phyloP scores from a whole-genome alignment of 2,329 filamentous ascomycete species.

The Chaetomium strumarium region DNA sequence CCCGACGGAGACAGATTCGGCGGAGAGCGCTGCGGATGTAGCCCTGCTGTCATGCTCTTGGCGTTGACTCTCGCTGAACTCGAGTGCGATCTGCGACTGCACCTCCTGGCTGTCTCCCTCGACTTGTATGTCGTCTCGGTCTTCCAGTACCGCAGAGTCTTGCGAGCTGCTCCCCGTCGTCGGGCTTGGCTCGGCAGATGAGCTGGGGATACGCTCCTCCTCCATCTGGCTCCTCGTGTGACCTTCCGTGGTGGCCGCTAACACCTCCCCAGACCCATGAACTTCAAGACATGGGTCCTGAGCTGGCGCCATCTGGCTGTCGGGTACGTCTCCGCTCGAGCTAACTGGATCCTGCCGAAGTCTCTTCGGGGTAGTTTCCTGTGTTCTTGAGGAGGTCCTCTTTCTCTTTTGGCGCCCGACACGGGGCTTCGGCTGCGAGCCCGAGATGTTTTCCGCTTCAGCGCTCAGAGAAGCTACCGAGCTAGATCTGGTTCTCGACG shows the following conservation, averaged over 20 bases:
- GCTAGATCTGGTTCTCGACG: constrained; percentile 14
- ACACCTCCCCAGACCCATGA: not conserved
- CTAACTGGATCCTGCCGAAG: constrained; percentile 18
- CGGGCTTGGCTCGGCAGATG: constrained; percentile 4
- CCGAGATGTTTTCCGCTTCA: constrained; percentile 12
- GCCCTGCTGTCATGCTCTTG: constrained; percentile 11
- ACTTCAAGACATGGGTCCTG: constrained; percentile 3
- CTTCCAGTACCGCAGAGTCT: not conserved
- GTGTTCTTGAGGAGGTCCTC: constrained; percentile 23
- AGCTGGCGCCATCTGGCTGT: constrained; percentile 18
- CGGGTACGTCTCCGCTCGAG: constrained; percentile 14
- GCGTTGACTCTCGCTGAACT: constrained; percentile 19
- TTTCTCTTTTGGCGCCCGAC: constrained; percentile 28
- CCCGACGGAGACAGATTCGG: not conserved
- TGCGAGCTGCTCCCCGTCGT: constrained; percentile 2
- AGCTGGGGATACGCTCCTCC: constrained; percentile 14
- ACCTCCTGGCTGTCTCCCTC: constrained; percentile 26
- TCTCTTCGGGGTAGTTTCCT: constrained; percentile 27
- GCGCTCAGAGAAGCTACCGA: constrained; percentile 15
- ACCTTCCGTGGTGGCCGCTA: not conserved
- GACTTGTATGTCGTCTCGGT: constrained; percentile 14
- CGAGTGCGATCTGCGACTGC: constrained; percentile 28
- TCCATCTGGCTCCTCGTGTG: not conserved
- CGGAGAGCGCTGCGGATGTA: not conserved
- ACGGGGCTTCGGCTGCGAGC: constrained; percentile 18